These are phyloP conservation scores for Endoconidiophora polonica DNA, from an alignment of 2,329 filamentous ascomycete genomes.

Conservation along the genomic window DNA sequence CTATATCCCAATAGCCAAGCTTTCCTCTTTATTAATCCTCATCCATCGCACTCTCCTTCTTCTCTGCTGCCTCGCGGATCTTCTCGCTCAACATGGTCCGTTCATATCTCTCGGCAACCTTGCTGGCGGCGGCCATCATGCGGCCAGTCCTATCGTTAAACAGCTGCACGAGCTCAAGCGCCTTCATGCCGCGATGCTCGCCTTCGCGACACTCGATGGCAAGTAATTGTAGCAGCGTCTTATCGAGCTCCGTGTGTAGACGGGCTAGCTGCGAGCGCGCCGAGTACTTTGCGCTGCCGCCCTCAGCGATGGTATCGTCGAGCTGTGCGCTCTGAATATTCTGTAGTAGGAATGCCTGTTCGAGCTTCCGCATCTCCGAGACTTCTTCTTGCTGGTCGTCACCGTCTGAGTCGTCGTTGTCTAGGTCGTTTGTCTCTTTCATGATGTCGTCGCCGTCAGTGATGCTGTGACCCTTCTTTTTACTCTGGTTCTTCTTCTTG, in stretches of 20 bases:
- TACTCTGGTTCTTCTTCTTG: slow-evolving; percentile 15
- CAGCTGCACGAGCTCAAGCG: slow-evolving; percentile 73
- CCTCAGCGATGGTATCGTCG: slow-evolving; percentile 53
- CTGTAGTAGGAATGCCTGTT: slow-evolving; percentile 67
- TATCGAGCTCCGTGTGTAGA: slow-evolving; percentile 74
- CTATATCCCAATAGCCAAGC: background rate
- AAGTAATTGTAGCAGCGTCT: slow-evolving; percentile 73
- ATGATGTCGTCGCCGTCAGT: slow-evolving; percentile 19
- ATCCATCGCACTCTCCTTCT: background rate
- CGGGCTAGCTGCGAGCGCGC: slow-evolving; percentile 52
- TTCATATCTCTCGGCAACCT: slow-evolving; percentile 76
- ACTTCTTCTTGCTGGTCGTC: slow-evolving; percentile 18
- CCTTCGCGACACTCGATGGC: slow-evolving; percentile 81
- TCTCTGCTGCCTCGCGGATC: slow-evolving; percentile 41
- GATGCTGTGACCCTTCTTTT: slow-evolving; percentile 19
- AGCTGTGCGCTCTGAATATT: slow-evolving; percentile 58
- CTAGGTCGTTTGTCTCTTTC: slow-evolving; percentile 15
- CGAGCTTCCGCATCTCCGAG: slow-evolving; percentile 45
- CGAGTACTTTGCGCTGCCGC: slow-evolving; percentile 22
- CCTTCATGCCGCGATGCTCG: slow-evolving; percentile 88
- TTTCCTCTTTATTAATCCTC: slow-evolving; percentile 5
- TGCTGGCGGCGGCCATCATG: slow-evolving; percentile 82
- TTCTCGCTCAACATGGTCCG: slow-evolving; percentile 69
- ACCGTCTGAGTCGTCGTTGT: slow-evolving; percentile 23
- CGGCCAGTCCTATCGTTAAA: slow-evolving; percentile 72